Conservation (phyloP, 1,139 yeast genomes). For the Debaryomyces fabryi region DNA sequence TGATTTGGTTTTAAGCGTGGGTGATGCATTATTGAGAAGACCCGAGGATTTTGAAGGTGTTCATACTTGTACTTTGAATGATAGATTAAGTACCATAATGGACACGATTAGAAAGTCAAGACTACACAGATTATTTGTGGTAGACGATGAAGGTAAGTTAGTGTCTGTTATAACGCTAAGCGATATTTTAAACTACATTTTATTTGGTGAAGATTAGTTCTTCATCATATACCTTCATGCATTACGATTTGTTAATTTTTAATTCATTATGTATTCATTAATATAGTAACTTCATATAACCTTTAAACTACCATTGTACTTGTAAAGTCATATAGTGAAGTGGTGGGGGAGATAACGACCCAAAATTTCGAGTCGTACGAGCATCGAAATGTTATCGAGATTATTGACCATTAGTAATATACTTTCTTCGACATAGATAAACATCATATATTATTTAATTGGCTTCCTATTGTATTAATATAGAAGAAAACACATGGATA, state of each 20-base stretch:
- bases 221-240: constrained; percentile 4
- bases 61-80: constrained; percentile 89
- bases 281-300: background rate
- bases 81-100: constrained; percentile 86
- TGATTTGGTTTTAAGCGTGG: constrained; percentile 88
- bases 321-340: background rate
- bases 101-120: constrained; percentile 92
- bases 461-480: background rate
- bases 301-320: background rate
- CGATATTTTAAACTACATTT: constrained; percentile 83
- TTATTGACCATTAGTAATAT: background rate
- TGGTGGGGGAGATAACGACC: background rate
- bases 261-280: constrained; percentile 7
- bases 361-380: background rate
- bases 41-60: constrained; percentile 98
- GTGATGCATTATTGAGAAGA: constrained; percentile 93
- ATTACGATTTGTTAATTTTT: constrained; percentile 8
- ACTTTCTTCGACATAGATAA: background rate
- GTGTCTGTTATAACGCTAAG: constrained; percentile 88
- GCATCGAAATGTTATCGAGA: constrained; percentile 2
- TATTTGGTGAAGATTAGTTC: constrained; percentile 60
- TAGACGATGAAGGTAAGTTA: constrained; percentile 76
- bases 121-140: constrained; percentile 89
- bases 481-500: background rate
- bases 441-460: background rate